Percentiles rank a stretch among this genome's conserved stretches.
Evolutionary conservation across 1,284 basidiomycete genomes (phyloP).

Genomic region (Tremellales sp.): DNA sequence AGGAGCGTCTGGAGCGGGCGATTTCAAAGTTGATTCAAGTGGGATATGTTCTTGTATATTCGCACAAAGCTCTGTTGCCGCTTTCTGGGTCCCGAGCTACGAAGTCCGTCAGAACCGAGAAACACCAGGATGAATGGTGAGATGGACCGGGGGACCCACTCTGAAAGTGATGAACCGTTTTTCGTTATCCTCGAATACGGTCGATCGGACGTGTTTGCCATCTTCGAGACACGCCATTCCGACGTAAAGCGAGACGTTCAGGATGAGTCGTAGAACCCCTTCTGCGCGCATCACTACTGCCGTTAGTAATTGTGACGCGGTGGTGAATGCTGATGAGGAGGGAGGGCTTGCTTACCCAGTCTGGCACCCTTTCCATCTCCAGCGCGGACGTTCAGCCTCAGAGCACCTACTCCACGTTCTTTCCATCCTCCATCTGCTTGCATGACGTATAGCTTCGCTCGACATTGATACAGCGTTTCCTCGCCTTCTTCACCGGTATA

Average conservation of each 20-base stretch:
- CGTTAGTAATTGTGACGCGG: background rate
- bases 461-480: constrained; percentile 73
- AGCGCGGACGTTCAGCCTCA: constrained; percentile 74
- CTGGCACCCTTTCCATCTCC: constrained; percentile 67
- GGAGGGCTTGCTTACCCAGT: constrained; percentile 55
- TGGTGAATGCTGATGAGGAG: background rate
- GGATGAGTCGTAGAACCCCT: constrained; percentile 75
- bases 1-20: background rate
- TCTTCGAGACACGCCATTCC: constrained; percentile 72
- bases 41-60: constrained; percentile 40
- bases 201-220: constrained; percentile 77
- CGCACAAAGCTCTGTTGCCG: constrained; percentile 49
- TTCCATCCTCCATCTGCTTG: constrained; percentile 70
- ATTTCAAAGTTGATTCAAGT: constrained; percentile 16
- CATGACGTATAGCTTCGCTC: constrained; percentile 78
- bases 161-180: constrained; percentile 70
- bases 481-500: constrained; percentile 91
- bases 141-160: constrained; percentile 51
- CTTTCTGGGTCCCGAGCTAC: constrained; percentile 60
- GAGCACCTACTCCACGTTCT: constrained; percentile 76
- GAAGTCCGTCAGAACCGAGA: background rate
- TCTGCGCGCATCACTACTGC: constrained; percentile 89
- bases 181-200: constrained; percentile 63
- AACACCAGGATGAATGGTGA: background rate
- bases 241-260: constrained; percentile 80